Base-by-base conservation (phyloP, 768 basidiomycete genomes). In the Pisolithus marmoratus region DNA sequence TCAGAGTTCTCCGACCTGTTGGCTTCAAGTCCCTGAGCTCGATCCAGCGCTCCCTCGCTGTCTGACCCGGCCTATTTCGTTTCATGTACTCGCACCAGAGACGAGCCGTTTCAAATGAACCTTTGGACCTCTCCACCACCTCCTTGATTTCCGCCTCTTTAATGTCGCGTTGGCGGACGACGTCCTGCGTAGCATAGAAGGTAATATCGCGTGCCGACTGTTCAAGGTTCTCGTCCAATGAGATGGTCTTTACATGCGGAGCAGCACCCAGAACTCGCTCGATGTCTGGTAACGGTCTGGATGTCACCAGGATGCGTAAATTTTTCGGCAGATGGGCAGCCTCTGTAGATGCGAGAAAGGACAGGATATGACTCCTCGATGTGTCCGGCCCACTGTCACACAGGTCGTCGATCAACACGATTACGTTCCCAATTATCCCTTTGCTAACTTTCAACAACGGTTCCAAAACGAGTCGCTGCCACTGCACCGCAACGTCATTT, bases 341-440 rank as follows among this genome's bases (percentile, higher is more conserved):
- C 2, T 24, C 14, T 22, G 23, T 9, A 6, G 23, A 43, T 8
- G 42, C 19, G 8, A 22, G 23, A 22, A 15, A 15, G 31, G 31
- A 34, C 31, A 43, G 23, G 12, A 43, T 26, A 24, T 22, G 42
- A 4, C 14, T 24, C 42, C 42, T 22, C 8, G 42, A 43, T 3
- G 23, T 24, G 20, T 43, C 42, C 5, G 20, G 44, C 8, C 51
- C 53, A 37, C 56, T 57, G 42, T 56, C 59, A 26, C 60, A 58
- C 26, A 64, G 34, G 5, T 50, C 66, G 40, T 68, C 66, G 23
- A 66, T 60, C 22, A 68, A 50, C 8, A 64, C 53, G 9, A 64
- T 41, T 15, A 67, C 56, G 20, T 60, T 64, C 5, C 57, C 57
- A 27, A 56, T 40, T n/a, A 53, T 48, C 4, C 41, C 47, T 27